Evolutionary conservation across 1,284 basidiomycete genomes (phyloP).

Genomic region (Melampsora larici-populina): DNA sequence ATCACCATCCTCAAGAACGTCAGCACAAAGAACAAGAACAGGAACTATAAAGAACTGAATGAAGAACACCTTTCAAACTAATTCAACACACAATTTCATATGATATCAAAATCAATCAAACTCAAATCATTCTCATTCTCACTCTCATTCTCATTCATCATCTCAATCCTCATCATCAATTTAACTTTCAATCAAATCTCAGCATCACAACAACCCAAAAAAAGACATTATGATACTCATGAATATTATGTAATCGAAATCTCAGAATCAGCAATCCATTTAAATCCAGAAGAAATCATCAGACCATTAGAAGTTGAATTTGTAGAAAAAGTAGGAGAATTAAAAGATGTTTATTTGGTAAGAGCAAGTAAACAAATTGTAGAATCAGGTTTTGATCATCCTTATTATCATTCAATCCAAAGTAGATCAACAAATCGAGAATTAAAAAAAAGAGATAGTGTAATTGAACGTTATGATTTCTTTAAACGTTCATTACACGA

Average conservation of each 20-base stretch:
- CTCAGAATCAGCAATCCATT: constrained; percentile 55
- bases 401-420: not conserved
- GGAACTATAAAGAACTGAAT: too few species aligned
- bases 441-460: constrained; percentile 2
- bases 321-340: constrained; percentile 81
- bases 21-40: too few species aligned
- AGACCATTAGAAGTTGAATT: constrained; percentile 71
- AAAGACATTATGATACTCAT: constrained; percentile 67
- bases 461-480: constrained; percentile 33
- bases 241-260: constrained; percentile 86
- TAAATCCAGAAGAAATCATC: constrained; percentile 57
- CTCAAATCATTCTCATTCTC: too few species aligned
- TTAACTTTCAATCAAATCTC: not conserved
- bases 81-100: not conserved
- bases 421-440: not conserved
- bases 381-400: constrained; percentile 43
- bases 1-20: too few species aligned
- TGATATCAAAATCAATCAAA: not conserved
- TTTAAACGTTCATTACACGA: constrained; percentile 28
- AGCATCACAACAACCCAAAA: constrained; percentile 47
- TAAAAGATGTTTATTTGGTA: constrained; percentile 80
- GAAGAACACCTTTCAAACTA: too few species aligned
- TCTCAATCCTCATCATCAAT: constrained; percentile 2
- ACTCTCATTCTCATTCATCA: not conserved
- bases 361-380: constrained; percentile 56